Base-by-base conservation (phyloP, 345 rosid species). In the Sonneratia alba region DNA sequence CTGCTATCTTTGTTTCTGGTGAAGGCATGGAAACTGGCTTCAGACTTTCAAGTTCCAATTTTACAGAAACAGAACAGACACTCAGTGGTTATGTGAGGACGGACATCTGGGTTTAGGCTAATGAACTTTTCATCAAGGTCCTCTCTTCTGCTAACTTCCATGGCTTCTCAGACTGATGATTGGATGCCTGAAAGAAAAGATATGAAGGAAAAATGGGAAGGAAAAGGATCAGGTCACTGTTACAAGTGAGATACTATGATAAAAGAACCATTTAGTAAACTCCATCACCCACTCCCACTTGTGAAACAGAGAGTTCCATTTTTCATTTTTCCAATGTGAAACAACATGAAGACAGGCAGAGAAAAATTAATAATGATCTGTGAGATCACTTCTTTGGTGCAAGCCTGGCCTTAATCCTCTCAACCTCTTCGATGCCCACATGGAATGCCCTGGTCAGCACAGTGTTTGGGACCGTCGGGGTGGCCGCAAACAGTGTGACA, bases 381-480 rank as follows among this genome's bases (percentile, higher is more conserved):
- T 63, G 9, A 40, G 0, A 19, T 74, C 67, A 74, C 69, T 69
- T 74, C 69, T 84, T 86, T 63, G 87, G 82, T 55, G 87, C 85
- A 71, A 85, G 80, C 72, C 73, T 81, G 37, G 84, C 13, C 84
- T 85, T 85, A 68, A 86, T 83, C 70, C 77, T 73, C 73, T 76
- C 59, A 48, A 86, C 80, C 64, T 75, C 73, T 57, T 80, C 73
- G 7, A 75, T 24, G 27, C 77, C 78, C 24, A 86, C 67, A 74
- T 87, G 91, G 78, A 88, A 88, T 0, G 87, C 85, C 70, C 68
- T 83, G 59, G 84, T 65, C 76, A 88, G 72, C 38, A 88, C 84
- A 32, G 78, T 72, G 18, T 79, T 79, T 8, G 91, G 87, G 62
- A 88, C 82, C 4, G 83, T 15, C 15, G 93, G 91, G 0, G 77